Percentiles rank a stretch among this genome's conserved stretches.
These are phyloP conservation scores for Xylaria sp. DNA, from an alignment of 2,329 filamentous ascomycete genomes.

Conservation along the genomic window DNA sequence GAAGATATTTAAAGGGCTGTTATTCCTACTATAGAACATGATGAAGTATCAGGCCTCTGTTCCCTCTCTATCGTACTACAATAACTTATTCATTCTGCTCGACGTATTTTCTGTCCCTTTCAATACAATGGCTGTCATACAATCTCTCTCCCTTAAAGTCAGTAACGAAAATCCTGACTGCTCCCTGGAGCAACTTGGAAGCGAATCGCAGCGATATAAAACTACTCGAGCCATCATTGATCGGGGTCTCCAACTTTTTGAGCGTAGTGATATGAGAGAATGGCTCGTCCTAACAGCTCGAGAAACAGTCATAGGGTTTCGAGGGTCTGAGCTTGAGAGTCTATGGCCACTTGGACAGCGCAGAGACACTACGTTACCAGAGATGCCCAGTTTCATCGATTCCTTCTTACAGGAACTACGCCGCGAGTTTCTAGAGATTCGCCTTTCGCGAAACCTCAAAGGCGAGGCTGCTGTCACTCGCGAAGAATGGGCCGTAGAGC, in stretches of 20 bases:
- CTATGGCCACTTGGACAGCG: neutral
- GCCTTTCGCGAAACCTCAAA: neutral
- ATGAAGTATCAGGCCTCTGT: neutral
- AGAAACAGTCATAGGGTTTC: neutral
- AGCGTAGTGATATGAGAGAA: neutral
- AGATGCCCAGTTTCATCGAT: neutral
- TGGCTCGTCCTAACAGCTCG: neutral
- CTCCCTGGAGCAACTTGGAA: neutral
- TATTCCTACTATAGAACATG: neutral
- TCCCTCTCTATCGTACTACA: neutral
- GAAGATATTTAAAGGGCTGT: neutral
- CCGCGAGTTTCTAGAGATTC: neutral
- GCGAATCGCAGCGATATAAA: neutral
- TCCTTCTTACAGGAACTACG: neutral
- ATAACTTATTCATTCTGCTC: neutral
- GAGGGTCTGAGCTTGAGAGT: neutral
- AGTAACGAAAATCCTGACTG: neutral
- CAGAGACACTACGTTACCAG: neutral
- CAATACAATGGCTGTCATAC: neutral
- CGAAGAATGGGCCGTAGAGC: neutral
- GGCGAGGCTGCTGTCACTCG: neutral
- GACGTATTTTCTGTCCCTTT: neutral
- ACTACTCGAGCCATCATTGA: neutral
- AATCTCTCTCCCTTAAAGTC: neutral
- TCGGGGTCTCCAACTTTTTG: neutral